Evolutionary conservation across 352 stramenopile genomes (phyloP), one percentile per base, ranked within the genome.

Genomic region (Hyaloperonospora brassicae): DNA sequence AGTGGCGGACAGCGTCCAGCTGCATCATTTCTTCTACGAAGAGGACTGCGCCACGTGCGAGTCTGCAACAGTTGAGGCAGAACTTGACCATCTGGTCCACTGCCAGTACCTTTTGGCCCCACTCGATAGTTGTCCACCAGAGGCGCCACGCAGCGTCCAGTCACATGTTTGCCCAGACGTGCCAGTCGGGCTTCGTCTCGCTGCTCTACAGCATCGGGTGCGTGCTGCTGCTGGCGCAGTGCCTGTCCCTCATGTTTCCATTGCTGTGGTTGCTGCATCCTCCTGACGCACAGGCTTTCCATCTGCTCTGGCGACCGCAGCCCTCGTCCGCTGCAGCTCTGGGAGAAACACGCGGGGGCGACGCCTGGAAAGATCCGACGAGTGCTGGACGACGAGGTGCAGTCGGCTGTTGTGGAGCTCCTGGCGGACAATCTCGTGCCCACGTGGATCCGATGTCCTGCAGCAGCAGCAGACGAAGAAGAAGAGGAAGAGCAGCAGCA

Each of bases 131-230:
- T 17, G 17, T 17, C 17, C 17, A 17, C 17, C 17, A 17, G 17
- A 17, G 17, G 17, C 17, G 27, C 27, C 27, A 34, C 17, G 17
- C 17, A 34, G 27, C 8, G 8, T 34, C 27, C 27, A 4, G 27
- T 8, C 27, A 40, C 6, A 83, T 83, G 72, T 83, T 85, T 52
- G 67, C 55, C 9, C 64, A 79, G 54, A 47, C 48, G 31, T 85
- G 69, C 47, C 72, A 85, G 46, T 64, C 70, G 12, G 74, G 72
- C 22, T 66, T 77, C 57, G 68, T 85, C 56, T 85, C 74, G 49
- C 50, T 82, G 44, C 62, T 85, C 56, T 85, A 78, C 62, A 85
- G 74, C 61, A 48, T 85, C 60, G 74, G 72, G 74, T 84, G 55
- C 45, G 70, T 68, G 24, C 21, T 12, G 14, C n/a, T 17, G 17